These are phyloP conservation scores for Boletus eberwhitei DNA, from an alignment of 768 basidiomycete species.

Conservation along the genomic window DNA sequence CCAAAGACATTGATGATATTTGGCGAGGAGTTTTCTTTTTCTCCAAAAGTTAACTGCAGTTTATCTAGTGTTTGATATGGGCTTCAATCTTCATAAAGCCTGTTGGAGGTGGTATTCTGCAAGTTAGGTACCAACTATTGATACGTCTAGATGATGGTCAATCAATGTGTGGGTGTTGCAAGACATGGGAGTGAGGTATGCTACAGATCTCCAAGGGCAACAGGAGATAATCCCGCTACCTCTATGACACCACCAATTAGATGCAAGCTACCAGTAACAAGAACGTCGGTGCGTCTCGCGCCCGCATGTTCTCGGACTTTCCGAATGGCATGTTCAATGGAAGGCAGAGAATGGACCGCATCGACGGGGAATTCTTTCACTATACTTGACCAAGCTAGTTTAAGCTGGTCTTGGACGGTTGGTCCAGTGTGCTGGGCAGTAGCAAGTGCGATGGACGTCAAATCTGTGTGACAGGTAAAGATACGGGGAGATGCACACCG, in stretches of 20 bases:
- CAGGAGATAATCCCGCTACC: conserved; percentile 75
- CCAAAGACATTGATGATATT: not conserved
- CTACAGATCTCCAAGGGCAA: conserved; percentile 48
- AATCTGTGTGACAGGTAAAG: conserved; percentile 47
- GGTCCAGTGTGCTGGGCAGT: conserved; percentile 61
- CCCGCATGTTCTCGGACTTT: conserved; percentile 47
- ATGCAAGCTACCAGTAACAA: conserved; percentile 91
- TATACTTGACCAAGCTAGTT: conserved; percentile 65
- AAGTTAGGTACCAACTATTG: conserved; percentile 5
- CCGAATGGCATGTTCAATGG: conserved; percentile 86
- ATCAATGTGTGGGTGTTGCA: not conserved
- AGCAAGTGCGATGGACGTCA: conserved; percentile 66
- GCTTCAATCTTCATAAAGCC: conserved; percentile 7
- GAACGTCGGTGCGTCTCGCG: conserved; percentile 46
- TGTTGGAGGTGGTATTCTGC: conserved; percentile 36
- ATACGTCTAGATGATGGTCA: conserved; percentile 1
- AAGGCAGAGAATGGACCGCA: conserved; percentile 75
- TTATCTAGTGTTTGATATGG: not conserved
- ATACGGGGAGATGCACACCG: not conserved
- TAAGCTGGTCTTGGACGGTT: conserved; percentile 73
- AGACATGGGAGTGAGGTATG: not conserved
- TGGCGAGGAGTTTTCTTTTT: not conserved
- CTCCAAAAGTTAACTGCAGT: not conserved
- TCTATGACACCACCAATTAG: conserved; percentile 93
- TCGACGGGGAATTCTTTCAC: conserved; percentile 57